These are phyloP conservation scores for Caryopteris hybrid DNA, from an alignment of 305 asterid species.

Conservation along the genomic window DNA sequence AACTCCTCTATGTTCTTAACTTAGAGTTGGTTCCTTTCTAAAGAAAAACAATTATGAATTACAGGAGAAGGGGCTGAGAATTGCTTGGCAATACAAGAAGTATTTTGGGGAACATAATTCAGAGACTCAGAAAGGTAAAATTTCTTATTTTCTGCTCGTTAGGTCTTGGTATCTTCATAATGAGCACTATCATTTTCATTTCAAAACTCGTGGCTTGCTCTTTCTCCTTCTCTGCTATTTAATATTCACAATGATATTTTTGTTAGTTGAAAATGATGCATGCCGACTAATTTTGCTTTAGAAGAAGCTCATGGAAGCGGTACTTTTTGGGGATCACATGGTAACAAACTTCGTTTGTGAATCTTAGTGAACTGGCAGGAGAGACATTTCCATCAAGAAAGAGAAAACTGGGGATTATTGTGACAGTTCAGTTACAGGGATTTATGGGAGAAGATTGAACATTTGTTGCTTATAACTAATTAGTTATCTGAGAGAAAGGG, in stretches of 20 bases:
- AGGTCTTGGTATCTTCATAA: neutral
- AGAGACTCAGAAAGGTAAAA: slow-evolving; percentile 63
- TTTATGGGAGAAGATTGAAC: neutral
- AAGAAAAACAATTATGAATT: slow-evolving; percentile 5
- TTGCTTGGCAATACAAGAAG: slow-evolving; percentile 98
- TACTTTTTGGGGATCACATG: neutral
- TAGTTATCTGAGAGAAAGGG: neutral
- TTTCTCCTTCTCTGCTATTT: neutral
- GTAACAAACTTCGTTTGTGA: neutral
- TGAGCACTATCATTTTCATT: neutral
- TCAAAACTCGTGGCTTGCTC: neutral
- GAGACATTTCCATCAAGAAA: neutral
- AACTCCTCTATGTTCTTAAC: neutral
- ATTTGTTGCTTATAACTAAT: slow-evolving; percentile 6
- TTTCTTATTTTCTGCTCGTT: neutral
- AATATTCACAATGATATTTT: neutral
- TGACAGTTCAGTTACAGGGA: neutral
- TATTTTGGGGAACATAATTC: slow-evolving; percentile 64
- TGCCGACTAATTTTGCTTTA: neutral
- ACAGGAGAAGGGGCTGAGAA: slow-evolving; percentile 84
- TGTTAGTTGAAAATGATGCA: neutral
- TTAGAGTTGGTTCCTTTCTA: slow-evolving; percentile 4
- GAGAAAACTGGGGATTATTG: neutral
- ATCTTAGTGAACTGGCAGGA: neutral
- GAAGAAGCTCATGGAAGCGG: slow-evolving; percentile 3